Percentiles rank a stretch among this genome's conserved stretches.
These are phyloP conservation scores for Ophiosphaerella herpotricha DNA, from an alignment of 2,329 filamentous ascomycete species.

Conservation along the genomic window DNA sequence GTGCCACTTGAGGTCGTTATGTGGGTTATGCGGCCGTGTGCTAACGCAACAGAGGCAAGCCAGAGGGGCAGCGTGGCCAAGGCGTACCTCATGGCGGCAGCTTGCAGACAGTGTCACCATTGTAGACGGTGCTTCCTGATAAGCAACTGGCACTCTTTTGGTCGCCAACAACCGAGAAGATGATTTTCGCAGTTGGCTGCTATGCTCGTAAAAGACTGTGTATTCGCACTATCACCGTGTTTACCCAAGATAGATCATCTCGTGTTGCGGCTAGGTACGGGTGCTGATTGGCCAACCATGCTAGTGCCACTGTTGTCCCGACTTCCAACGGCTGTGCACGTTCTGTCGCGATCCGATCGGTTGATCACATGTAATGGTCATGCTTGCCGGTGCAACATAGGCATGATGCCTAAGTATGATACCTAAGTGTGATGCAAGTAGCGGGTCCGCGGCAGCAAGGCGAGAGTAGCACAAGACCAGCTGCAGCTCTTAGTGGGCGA, in stretches of 20 bases:
- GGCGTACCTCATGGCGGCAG: neutral
- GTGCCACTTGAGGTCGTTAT: constrained; percentile 22
- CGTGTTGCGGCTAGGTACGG: constrained; percentile 13
- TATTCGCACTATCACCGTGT: constrained; percentile 9
- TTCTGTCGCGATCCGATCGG: constrained; percentile 1
- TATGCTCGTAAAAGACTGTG: neutral
- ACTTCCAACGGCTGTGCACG: no score
- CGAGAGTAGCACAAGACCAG: neutral
- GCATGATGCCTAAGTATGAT: no score
- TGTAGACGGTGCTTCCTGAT: neutral
- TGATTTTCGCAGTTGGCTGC: neutral
- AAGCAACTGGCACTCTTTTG: neutral
- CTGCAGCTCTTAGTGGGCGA: neutral
- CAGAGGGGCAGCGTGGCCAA: neutral
- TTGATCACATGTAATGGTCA: constrained; percentile 1
- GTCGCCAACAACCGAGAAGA: no score
- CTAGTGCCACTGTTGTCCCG: neutral
- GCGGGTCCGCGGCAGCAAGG: constrained; percentile 1
- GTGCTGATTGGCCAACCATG: constrained; percentile 14
- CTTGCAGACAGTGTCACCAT: neutral
- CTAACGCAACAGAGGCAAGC: constrained; percentile 8
- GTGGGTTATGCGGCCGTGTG: constrained; percentile 32
- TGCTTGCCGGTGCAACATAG: constrained; percentile 5
- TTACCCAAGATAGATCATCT: constrained; percentile 15
- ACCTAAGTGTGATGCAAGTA: constrained; percentile 2